Conservation (phyloP, 177 flowering plant species). For the Vitis hybrid region DNA sequence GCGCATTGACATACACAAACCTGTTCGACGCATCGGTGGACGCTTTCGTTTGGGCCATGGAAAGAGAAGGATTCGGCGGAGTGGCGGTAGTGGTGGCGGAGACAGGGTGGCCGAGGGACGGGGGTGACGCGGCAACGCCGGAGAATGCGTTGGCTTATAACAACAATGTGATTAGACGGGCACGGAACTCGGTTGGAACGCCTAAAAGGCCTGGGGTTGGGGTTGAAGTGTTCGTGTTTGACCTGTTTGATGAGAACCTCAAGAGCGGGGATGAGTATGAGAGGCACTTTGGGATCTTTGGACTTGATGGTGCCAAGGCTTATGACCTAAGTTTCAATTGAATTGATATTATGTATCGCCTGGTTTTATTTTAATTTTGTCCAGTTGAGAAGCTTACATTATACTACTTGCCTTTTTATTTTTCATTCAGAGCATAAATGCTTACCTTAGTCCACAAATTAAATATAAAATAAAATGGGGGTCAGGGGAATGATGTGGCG, state of each 20-base stretch:
- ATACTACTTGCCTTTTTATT: too few species aligned
- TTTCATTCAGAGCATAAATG: too few species aligned
- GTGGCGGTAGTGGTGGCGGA: conserved; percentile 42
- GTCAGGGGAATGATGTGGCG: too few species aligned
- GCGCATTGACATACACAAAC: conserved; percentile 25
- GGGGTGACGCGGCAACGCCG: conserved; percentile 31
- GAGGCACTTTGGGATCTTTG: conserved; percentile 52
- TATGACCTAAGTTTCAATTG: conserved; percentile 37
- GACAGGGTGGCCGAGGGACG: conserved; percentile 58
- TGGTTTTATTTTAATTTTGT: too few species aligned
- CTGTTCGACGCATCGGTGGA: conserved; percentile 46
- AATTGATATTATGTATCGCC: not conserved
- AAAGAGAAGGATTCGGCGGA: conserved; percentile 38
- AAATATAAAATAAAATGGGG: too few species aligned
- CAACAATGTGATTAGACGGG: conserved; percentile 32
- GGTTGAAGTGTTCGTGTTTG: conserved; percentile 45
- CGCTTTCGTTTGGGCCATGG: conserved; percentile 40
- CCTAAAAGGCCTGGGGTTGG: conserved; percentile 48
- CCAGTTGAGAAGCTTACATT: too few species aligned
- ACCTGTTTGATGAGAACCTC: conserved; percentile 43
- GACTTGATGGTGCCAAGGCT: conserved; percentile 33
- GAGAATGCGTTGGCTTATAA: conserved; percentile 46
- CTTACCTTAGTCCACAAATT: too few species aligned
- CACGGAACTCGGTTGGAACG: conserved; percentile 30
- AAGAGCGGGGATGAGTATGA: conserved; percentile 48